These are phyloP conservation scores for Atkinsonella texensis DNA, from an alignment of 2,329 filamentous ascomycete species.

Conservation along the genomic window DNA sequence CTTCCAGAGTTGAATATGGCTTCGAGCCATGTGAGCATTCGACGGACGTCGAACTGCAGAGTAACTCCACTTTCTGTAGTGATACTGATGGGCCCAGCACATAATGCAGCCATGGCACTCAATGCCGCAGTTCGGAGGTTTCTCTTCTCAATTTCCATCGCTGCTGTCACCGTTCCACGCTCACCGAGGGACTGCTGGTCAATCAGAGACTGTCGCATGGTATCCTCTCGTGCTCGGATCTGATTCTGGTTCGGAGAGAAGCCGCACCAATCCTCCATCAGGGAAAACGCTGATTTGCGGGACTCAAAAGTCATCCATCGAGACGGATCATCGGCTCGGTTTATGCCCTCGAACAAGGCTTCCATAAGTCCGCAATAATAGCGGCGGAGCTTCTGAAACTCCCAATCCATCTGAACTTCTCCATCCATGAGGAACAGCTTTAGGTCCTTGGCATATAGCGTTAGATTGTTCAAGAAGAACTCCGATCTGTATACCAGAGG, in stretches of 20 bases:
- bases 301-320: slow-evolving; percentile 98
- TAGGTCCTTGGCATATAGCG: slow-evolving; percentile 81
- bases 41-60: slow-evolving; percentile 80
- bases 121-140: slow-evolving; percentile 83
- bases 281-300: slow-evolving; percentile 82
- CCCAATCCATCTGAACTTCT: slow-evolving; percentile 89
- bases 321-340: slow-evolving; percentile 69
- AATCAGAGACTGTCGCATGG: slow-evolving; percentile 74
- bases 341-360: slow-evolving; percentile 83
- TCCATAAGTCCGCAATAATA: slow-evolving; percentile 94
- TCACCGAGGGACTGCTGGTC: slow-evolving; percentile 67
- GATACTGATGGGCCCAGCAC: slow-evolving; percentile 73
- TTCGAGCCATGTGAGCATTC: slow-evolving; percentile 92
- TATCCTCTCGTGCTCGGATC: slow-evolving; percentile 71
- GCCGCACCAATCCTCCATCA: slow-evolving; percentile 99
- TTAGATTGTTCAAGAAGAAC: slow-evolving; percentile 80
- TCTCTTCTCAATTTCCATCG: slow-evolving; percentile 94
- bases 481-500: slow-evolving; percentile 73
- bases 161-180: slow-evolving; percentile 67
- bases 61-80: slow-evolving; percentile 79
- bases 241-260: slow-evolving; percentile 85
- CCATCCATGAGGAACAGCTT: slow-evolving; percentile 91
- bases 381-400: slow-evolving; percentile 80
- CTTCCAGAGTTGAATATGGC: slow-evolving; percentile 87
- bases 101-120: slow-evolving; percentile 90